Conservation (phyloP, 2,329 filamentous ascomycete species). For the Orbilia quercus region DNA sequence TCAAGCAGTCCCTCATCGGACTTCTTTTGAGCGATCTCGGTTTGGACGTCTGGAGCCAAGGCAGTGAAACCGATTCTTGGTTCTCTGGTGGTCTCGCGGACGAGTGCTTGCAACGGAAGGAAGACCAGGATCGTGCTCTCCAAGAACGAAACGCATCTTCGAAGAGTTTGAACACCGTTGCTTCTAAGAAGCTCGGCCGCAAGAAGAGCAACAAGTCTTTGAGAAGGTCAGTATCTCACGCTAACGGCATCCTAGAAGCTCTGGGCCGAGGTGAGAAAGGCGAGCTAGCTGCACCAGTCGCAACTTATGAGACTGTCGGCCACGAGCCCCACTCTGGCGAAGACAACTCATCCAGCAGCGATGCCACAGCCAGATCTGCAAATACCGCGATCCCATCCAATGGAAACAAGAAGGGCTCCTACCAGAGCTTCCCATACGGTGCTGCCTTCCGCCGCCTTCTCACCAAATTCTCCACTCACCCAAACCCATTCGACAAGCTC, state of each 20-base stretch:
- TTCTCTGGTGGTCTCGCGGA: constrained; percentile 75
- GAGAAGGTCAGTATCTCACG: constrained; percentile 64
- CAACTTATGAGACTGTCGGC: constrained; percentile 63
- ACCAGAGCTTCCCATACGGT: constrained; percentile 76
- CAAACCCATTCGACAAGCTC: constrained; percentile 87
- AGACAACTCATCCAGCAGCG: constrained; percentile 65
- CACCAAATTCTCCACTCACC: constrained; percentile 86
- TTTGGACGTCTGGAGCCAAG: constrained; percentile 83
- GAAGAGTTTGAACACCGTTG: constrained; percentile 65
- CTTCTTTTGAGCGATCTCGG: constrained; percentile 89
- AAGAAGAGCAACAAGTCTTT: constrained; percentile 77
- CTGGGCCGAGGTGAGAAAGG: constrained; percentile 64
- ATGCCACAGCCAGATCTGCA: constrained; percentile 64
- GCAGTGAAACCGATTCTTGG: constrained; percentile 93
- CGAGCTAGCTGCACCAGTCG: constrained; percentile 63
- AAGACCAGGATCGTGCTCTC: constrained; percentile 67
- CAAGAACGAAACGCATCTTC: constrained; percentile 63
- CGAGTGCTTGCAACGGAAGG: constrained; percentile 73
- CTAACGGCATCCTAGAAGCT: constrained; percentile 63
- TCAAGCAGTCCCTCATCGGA: constrained; percentile 83
- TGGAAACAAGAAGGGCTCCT: constrained; percentile 63
- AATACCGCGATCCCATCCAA: constrained; percentile 62
- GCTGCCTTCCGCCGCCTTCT: constrained; percentile 82
- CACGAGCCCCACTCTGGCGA: constrained; percentile 64
- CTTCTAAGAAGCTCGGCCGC: constrained; percentile 67